Base-by-base conservation (phyloP, 225 moss, liverwort and hornwort genomes). In the Climacium dendroides region DNA sequence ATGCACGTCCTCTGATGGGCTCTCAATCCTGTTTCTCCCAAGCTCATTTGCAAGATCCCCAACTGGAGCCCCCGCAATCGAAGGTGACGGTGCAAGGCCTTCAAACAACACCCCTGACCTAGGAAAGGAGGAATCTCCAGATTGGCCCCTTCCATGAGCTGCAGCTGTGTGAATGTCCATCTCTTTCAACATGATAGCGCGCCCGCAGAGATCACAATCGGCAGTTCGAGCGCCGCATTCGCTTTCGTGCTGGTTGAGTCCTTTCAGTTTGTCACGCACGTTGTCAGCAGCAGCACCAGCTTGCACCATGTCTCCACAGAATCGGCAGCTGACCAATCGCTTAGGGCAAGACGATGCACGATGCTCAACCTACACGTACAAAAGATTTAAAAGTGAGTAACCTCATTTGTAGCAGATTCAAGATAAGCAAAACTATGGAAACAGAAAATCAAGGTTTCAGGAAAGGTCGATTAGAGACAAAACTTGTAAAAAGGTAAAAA, bases 241-340 rank as follows among this genome's bases (percentile, higher is more conserved):
- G 55, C 94, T 99, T 93, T 99, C 99, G 79, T 99, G 99, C 86
- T 97, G 93, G 47, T 93, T 97, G 65, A 97, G 84, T 45, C 97
- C 99, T 87, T 94, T 93, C 78, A 97, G 80, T 83, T 92, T 97
- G 93, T 99, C 99, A 69, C 96, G 95, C 60, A 93, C 92, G 86
- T 96, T 94, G 79, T 92, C 94, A 65, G 99, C 95, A 72, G 93
- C 91, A 61, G 89, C 91, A 70, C 99, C 99, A 50, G 96, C 97
- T 90, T 96, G 95, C 58, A 97, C 96, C 97, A 97, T 97, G 88
- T 99, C 99, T 76, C 99, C 99, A 87, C 99, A 99, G 88, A 97
- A 99, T 37, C 94, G 93, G 90, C 99, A 99, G 83, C 94, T 97
- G 48, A 97, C 92, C 61, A 95, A 81, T 63, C 99, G 96, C 78